Base-by-base conservation (phyloP, 2,329 filamentous ascomycete genomes). In the Sarocladiaceae sp. region DNA sequence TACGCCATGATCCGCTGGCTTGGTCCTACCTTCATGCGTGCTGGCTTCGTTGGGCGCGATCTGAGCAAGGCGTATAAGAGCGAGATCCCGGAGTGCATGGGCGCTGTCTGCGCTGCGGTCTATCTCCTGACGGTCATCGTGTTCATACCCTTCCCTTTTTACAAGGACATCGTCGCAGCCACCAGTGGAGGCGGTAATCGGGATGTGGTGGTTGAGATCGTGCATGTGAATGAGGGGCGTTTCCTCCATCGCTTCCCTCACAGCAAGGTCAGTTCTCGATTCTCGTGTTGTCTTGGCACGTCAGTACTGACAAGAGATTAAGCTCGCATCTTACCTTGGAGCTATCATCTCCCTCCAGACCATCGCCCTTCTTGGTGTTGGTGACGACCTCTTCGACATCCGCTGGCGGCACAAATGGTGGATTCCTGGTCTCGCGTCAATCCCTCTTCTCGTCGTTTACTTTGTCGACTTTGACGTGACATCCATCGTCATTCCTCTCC, bases 321-420 rank as follows among this genome's bases (percentile, higher is more conserved):
- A 95, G 86, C 83, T 98, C 50, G 90, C 91, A 29, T 95, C 90
- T 7, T 98, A 95, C 64, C 80, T 96, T 34, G 94, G 93, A 21
- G 93, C 90, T 50, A 85, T 97, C 58, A 83, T 96, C 53, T 94
- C 91, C 6, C 79, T 98, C 29, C 89, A 96, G 66, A 86, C 83
- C 35, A 88, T 94, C 50, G 85, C 89, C 40, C 83, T 97, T 47
- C 83, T 98, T 26, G 93, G 93, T 45, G 83, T 98, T 48, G 87
- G 88, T 52, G 93, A 98, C 66, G 93, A 98, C 66, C 78, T 96
- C 43, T 95, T 98, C 66, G 93, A 98, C 64, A 95, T 98, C 58
- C 82, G 93, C 60, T 98, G 93, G 93, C 85, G 93, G 44, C 91
- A 98, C 75, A 98, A 98, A 70, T 89, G 96, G 67, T 86, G 96